phyloP scores from a whole-genome alignment of 2,329 filamentous ascomycete species.

The Fusarium agapanthi region DNA sequence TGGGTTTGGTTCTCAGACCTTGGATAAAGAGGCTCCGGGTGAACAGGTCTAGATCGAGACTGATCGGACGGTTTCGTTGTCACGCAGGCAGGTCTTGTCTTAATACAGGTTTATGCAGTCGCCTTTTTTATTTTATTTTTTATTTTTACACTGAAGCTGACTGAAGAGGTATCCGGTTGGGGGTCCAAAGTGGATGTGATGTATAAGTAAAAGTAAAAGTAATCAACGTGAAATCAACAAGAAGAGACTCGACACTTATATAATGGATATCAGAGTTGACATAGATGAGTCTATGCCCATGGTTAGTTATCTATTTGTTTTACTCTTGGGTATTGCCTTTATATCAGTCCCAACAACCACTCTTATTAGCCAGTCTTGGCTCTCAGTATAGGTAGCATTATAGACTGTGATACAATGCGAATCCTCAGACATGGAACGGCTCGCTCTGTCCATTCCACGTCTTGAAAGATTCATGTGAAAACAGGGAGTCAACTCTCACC shows the following conservation, averaged over 20 bases:
- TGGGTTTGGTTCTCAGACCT: background rate
- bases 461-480: constrained; percentile 14
- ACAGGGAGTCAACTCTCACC: background rate
- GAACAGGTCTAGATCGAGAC: background rate
- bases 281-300: background rate
- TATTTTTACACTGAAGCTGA: constrained; percentile 4
- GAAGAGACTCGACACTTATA: background rate
- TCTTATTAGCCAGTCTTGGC: constrained; percentile 1
- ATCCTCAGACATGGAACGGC: constrained; percentile 31
- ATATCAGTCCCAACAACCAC: background rate
- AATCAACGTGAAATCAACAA: constrained; percentile 2
- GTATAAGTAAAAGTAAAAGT: background rate
- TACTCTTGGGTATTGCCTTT: background rate
- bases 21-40: background rate
- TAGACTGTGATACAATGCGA: constrained; percentile 6
- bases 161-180: background rate
- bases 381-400: background rate
- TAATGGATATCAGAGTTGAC: background rate
- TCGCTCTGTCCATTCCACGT: constrained; percentile 14
- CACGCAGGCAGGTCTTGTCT: background rate
- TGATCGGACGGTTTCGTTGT: background rate
- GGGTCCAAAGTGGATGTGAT: constrained; percentile 10
- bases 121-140: too few species aligned
- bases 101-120: constrained; percentile 2
- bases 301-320: background rate